Conservation (phyloP, 768 basidiomycete genomes). For the Cyathus striatus region DNA sequence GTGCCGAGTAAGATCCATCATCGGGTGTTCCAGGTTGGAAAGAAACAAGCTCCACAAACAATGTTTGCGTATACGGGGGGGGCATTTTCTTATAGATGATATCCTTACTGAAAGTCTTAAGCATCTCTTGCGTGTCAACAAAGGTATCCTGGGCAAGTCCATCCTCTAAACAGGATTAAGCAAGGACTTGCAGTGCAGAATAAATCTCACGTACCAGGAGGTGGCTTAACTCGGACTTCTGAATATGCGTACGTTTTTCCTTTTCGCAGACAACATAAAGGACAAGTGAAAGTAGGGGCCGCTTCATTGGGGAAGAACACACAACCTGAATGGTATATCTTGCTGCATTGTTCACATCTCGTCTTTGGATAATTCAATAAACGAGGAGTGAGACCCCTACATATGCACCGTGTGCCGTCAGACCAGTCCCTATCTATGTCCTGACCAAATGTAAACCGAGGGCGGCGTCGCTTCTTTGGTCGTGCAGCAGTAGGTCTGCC, state of each 20-base stretch:
- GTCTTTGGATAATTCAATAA: constrained; percentile 58
- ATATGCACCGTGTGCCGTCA: constrained; percentile 78
- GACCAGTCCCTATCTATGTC: constrained; percentile 70
- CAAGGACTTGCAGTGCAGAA: constrained; percentile 2
- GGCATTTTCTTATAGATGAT: constrained; percentile 65
- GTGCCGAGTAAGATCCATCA: constrained; percentile 16
- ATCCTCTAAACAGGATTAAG: constrained; percentile 25
- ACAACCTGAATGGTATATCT: constrained; percentile 68
- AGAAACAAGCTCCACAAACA: constrained; percentile 71
- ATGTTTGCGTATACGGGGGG: constrained; percentile 56
- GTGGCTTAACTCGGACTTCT: constrained; percentile 66
- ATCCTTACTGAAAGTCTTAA: constrained; percentile 68
- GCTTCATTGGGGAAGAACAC: constrained; percentile 62
- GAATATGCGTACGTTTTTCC: constrained; percentile 67
- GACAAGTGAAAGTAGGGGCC: constrained; percentile 52
- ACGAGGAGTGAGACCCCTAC: constrained; percentile 62
- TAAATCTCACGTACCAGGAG: constrained; percentile 43
- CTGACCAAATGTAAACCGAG: constrained; percentile 69
- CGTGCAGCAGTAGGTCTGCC: constrained; percentile 47
- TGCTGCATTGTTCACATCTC: constrained; percentile 61
- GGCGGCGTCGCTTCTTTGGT: constrained; percentile 53
- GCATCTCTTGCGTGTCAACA: constrained; percentile 69
- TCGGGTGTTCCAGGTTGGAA: constrained; percentile 49
- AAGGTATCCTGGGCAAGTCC: constrained; percentile 51
- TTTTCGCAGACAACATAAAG: constrained; percentile 74